Base-by-base conservation (phyloP, 352 stramenopile genomes). In the Vaucheria bursata region DNA sequence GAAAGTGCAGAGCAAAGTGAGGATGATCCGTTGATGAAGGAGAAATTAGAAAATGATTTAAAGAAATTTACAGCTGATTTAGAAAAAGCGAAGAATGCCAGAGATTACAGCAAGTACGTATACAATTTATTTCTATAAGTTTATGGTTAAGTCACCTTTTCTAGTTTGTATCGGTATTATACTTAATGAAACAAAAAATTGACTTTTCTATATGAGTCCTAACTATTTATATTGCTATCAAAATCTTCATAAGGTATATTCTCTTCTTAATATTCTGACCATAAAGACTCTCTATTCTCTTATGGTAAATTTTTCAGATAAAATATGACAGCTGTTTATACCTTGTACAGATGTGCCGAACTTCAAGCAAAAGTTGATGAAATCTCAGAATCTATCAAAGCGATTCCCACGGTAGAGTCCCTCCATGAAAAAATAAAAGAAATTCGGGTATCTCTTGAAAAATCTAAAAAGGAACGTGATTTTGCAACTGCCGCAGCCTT, bases 341-440 rank as follows among this genome's bases (percentile, higher is more conserved):
- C 12, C 50, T 8, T 18, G 64, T 80, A 66, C 76, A 81, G 76
- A 70, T 79, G 68, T 7, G 7, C 29, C 29, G 71, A 36, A 35
- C 31, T 77, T 1, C 75, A 80, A 71, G 52, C 70, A 7, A 59
- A 49, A 4, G 18, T 81, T 18, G 18, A 72, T 1, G 71, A 71
- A 12, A 34, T 72, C 39, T 35, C 76, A 8, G 70, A 49, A 4
- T 49, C 76, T 32, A 33, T 53, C 0, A 71, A 69, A 34, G 29
- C 50, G 36, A 52, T 81, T 39, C 76, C 76, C 32, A 76, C 70
- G n/a, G 29, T 77, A 65, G 71, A 68, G n/a, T 52, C 74, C 45
- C 35, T 81, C 7, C 69, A 69, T 12, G 1, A 32, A 0, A 71
- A 81, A 39, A 37, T 81, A 12, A 29, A 65, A 12, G n/a, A 8